These are phyloP conservation scores for Knoxdaviesia proteae DNA, from an alignment of 2,329 filamentous ascomycete species.

Conservation along the genomic window DNA sequence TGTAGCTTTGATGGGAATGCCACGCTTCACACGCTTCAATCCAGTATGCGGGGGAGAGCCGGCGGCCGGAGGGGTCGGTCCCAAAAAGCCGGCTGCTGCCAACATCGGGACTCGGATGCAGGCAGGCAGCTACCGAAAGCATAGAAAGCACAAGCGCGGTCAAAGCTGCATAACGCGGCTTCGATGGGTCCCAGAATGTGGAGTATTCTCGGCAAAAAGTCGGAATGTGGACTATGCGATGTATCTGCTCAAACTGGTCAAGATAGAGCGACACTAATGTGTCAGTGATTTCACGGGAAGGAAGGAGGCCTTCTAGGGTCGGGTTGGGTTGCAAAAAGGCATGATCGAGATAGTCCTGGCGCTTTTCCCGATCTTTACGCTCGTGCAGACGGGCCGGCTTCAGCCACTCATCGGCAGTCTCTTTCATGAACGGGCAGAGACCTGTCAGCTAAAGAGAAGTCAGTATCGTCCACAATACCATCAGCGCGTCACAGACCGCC, in stretches of 20 bases:
- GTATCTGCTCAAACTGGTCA: slow-evolving; percentile 32
- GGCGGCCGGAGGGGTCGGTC: slow-evolving; percentile 33
- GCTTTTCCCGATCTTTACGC: slow-evolving; percentile 32
- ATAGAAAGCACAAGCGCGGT: slow-evolving; percentile 38
- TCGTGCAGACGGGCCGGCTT: slow-evolving; percentile 33
- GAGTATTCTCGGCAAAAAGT: slow-evolving; percentile 35
- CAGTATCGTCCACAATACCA: not conserved
- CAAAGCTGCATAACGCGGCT: slow-evolving; percentile 27
- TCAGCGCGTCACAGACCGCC: not conserved
- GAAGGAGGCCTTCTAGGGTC: slow-evolving; percentile 28
- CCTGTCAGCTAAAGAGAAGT: slow-evolving; percentile 21
- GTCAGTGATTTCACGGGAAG: slow-evolving; percentile 25
- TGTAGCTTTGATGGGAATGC: slow-evolving; percentile 34
- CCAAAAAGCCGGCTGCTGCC: slow-evolving; percentile 30
- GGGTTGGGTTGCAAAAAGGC: slow-evolving; percentile 24
- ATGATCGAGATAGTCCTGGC: slow-evolving; percentile 29
- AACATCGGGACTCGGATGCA: slow-evolving; percentile 21
- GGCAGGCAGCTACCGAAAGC: slow-evolving; percentile 36
- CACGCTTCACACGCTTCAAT: slow-evolving; percentile 33
- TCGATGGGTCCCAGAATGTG: slow-evolving; percentile 28
- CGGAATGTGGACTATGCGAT: slow-evolving; percentile 37
- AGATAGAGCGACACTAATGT: slow-evolving; percentile 27
- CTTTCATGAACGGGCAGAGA: slow-evolving; percentile 38
- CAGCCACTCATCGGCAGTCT: slow-evolving; percentile 40
- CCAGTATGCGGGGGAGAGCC: slow-evolving; percentile 33